Evolutionary conservation across 495 filamentous ascomycete species (phyloP), one percentile per base, ranked within the genome.

Genomic region (Cercophora sp.): DNA sequence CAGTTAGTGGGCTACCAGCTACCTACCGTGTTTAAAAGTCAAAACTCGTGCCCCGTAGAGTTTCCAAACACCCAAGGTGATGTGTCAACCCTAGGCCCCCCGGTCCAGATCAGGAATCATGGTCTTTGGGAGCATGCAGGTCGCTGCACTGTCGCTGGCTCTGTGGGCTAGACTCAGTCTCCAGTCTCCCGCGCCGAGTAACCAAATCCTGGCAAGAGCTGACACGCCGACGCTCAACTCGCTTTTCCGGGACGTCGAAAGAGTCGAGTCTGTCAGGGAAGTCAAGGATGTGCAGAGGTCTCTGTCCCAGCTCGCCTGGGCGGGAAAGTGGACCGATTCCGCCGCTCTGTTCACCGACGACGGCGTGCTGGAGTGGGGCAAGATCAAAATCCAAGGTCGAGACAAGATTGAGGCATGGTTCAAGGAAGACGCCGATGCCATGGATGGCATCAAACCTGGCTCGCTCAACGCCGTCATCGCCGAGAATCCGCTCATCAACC

Each of bases 231-330:
- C 44, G 10, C 29, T 37, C 16, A 29, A 50, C 6, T 45, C 15
- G 19, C 46, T 58, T 9, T 31, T 51, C 19, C 16, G 24, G 4
- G 23, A 45, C 24, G 9, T 58, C 13, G 31, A 36, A 2, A 41
- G 51, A 2, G 44, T 57, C 22, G 58, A 60, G 36, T 53, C 58
- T 5, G 50, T 60, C 19, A 53, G 58, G 10, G 58, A 56, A 47
- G 50, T 60, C 49, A 60, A 60, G 31, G 44, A 57, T 24, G 22
- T 60, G 13, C 43, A 35, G 24, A 11, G 35, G 3, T 50, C 53
- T 1, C 57, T 51, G 19, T 44, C 58, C 1, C 58, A 60, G 46
- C 50, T 60, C 9, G 53, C 50, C 2, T 45, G 43, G 29, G 39
- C 48, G 25, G 58, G 58, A 0, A 44, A 50, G 5, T 60, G 45